Percentiles rank a stretch among this genome's conserved stretches.
These are phyloP conservation scores for Halenospora varia DNA, from an alignment of 495 filamentous ascomycete species.

Conservation along the genomic window DNA sequence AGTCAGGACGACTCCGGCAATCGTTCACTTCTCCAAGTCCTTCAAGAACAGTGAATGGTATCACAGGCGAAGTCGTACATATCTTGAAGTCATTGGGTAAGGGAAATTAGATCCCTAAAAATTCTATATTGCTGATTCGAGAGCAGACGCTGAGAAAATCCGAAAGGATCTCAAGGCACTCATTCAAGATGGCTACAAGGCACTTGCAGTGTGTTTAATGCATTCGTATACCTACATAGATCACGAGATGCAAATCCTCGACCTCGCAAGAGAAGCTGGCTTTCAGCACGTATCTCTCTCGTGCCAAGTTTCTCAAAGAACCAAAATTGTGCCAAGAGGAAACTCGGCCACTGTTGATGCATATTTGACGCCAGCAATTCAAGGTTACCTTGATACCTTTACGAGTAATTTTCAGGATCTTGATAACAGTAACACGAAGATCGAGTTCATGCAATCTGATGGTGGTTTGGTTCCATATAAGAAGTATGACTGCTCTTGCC, in stretches of 20 bases:
- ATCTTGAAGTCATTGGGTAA: too few species aligned
- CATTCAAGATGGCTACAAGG: conserved; percentile 58
- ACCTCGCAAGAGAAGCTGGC: conserved; percentile 65
- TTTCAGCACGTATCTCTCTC: conserved; percentile 72
- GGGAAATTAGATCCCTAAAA: too few species aligned
- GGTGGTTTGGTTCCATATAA: conserved; percentile 74
- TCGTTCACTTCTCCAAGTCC: too few species aligned
- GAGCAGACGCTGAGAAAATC: conserved; percentile 50
- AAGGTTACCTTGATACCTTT: conserved; percentile 91
- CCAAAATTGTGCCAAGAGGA: conserved; percentile 78
- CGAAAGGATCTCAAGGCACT: conserved; percentile 50
- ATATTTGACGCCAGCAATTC: conserved; percentile 92
- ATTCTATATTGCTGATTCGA: too few species aligned
- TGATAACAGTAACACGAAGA: conserved; percentile 56
- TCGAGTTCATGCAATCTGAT: conserved; percentile 87
- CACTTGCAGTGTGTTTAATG: conserved; percentile 75
- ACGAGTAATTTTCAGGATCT: conserved; percentile 59
- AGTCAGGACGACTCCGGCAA: too few species aligned
- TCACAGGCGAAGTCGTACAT: too few species aligned
- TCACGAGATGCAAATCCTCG: conserved; percentile 66
- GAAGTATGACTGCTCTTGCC: too few species aligned
- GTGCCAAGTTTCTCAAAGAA: conserved; percentile 89
- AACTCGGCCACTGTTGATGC: conserved; percentile 94
- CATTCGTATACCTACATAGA: conserved; percentile 77
- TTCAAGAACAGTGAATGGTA: conserved; percentile 43